Evolutionary conservation across 2,329 filamentous ascomycete genomes (phyloP).

Genomic region (Fusarium sp.): DNA sequence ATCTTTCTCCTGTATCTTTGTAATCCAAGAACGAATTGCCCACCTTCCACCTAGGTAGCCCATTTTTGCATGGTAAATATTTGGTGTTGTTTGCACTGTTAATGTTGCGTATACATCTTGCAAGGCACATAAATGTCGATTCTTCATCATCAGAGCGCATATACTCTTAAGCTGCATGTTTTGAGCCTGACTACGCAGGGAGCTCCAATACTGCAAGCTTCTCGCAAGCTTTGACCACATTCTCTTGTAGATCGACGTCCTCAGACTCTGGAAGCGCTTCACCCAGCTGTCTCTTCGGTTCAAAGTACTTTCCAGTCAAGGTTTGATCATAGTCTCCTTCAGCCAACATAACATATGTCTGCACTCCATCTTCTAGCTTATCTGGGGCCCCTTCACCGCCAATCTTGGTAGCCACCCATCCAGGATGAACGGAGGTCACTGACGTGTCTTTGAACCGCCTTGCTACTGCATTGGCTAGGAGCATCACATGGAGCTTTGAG

Average conservation of each 20-base stretch:
- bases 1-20: too few relatives aligned
- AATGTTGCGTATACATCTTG: neutral
- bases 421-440: conserved; percentile 36
- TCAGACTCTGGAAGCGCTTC: conserved; percentile 19
- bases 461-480: conserved; percentile 36
- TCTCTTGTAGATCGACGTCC: conserved; percentile 27
- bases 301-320: conserved; percentile 32
- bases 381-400: conserved; percentile 10
- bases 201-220: conserved; percentile 27
- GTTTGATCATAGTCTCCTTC: conserved; percentile 35
- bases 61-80: neutral
- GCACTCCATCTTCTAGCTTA: conserved; percentile 37
- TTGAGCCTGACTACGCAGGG: neutral
- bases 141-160: neutral
- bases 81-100: neutral
- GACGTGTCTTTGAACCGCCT: conserved; percentile 29
- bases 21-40: too few relatives aligned
- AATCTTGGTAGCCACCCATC: conserved; percentile 40
- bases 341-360: conserved; percentile 35
- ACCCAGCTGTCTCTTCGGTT: conserved; percentile 30
- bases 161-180: neutral
- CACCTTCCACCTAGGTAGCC: neutral
- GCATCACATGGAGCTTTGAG: conserved; percentile 36
- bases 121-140: neutral
- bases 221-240: conserved; percentile 28